Evolutionary conservation across 352 stramenopile genomes (phyloP).

Genomic region (Globisporangium spiculum): DNA sequence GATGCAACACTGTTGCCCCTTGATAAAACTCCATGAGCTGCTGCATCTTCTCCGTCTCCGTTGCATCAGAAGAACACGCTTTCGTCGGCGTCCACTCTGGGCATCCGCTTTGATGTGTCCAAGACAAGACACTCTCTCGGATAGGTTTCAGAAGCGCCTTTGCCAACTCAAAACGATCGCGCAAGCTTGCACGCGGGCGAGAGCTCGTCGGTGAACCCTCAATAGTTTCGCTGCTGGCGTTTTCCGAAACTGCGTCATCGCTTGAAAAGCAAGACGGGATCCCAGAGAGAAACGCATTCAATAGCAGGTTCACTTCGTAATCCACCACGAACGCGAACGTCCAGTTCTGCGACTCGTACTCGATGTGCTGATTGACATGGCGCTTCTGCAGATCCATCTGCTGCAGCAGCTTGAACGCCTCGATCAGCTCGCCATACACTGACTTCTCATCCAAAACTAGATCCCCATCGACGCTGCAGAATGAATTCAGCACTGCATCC

Average conservation of each 20-base stretch:
- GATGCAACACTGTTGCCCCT: slow-evolving; percentile 19
- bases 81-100: slow-evolving; percentile 25
- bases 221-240: slow-evolving; percentile 29
- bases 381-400: slow-evolving; percentile 81
- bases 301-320: slow-evolving; percentile 79
- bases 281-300: slow-evolving; percentile 59
- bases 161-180: slow-evolving; percentile 35
- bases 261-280: slow-evolving; percentile 53
- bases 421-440: slow-evolving; percentile 55
- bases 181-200: not conserved
- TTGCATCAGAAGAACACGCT: not conserved
- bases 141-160: slow-evolving; percentile 46
- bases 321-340: slow-evolving; percentile 80
- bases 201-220: slow-evolving; percentile 24
- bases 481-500: slow-evolving; percentile 60
- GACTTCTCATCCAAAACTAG: slow-evolving; percentile 31
- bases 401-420: slow-evolving; percentile 62
- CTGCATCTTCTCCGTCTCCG: slow-evolving; percentile 20
- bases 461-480: slow-evolving; percentile 31
- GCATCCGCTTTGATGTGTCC: slow-evolving; percentile 36
- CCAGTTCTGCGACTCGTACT: slow-evolving; percentile 85
- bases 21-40: slow-evolving; percentile 42
- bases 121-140: slow-evolving; percentile 26
- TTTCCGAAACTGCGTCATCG: slow-evolving; percentile 11
- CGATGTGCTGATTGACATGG: slow-evolving; percentile 65